These are phyloP conservation scores for Tylopilus vinaceipallidus DNA, from an alignment of 768 basidiomycete genomes.

Conservation along the genomic window DNA sequence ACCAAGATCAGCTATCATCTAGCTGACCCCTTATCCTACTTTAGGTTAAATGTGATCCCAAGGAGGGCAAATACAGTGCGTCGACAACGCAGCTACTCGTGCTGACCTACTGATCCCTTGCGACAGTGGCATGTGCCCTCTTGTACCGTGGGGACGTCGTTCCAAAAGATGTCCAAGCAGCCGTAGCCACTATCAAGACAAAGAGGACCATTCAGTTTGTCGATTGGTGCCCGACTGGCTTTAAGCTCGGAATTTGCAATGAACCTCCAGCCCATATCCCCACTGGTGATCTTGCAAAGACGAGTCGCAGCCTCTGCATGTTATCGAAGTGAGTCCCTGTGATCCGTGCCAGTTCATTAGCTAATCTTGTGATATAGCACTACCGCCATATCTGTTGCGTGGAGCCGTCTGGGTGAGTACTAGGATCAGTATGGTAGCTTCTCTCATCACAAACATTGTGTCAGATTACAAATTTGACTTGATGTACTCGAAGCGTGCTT, in stretches of 20 bases:
- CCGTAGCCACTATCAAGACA: conserved; percentile 92
- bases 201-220: conserved; percentile 98
- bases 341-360: not conserved
- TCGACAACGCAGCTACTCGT: conserved; percentile 12
- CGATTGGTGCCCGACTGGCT: conserved; percentile 97
- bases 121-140: conserved; percentile 82
- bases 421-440: not conserved
- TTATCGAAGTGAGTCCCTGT: conserved; percentile 67
- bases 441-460: conserved; percentile 4
- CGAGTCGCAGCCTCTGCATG: conserved; percentile 95
- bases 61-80: conserved; percentile 97
- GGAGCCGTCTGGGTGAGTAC: conserved; percentile 74
- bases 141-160: conserved; percentile 96
- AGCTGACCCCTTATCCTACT: conserved; percentile 3
- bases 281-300: conserved; percentile 93
- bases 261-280: conserved; percentile 92
- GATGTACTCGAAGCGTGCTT: conserved; percentile 94
- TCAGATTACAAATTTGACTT: conserved; percentile 97
- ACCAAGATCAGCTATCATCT: not conserved
- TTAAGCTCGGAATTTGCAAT: conserved; percentile 98
- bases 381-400: conserved; percentile 90
- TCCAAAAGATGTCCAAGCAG: conserved; percentile 92
- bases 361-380: conserved; percentile 48
- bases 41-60: conserved; percentile 84
- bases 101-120: conserved; percentile 14